phyloP scores from a whole-genome alignment of 805 yeast genomes.

The Spathaspora hagerdaliae region DNA sequence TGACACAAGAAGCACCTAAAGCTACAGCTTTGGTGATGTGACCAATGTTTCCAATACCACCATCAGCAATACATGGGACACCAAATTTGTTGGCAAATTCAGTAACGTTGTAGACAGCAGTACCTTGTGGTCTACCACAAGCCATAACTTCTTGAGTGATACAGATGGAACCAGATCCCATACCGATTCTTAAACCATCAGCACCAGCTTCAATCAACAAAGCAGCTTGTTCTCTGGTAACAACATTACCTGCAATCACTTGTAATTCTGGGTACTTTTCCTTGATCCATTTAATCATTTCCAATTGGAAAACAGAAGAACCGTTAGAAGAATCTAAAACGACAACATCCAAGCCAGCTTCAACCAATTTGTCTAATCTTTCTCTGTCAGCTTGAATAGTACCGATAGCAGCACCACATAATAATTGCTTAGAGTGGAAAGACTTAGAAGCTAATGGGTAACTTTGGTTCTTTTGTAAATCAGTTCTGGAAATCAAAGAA shows the following conservation, averaged over 20 bases:
- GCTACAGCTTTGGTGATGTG: constrained; percentile 97
- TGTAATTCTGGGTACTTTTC: constrained; percentile 71
- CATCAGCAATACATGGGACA: constrained; percentile 98
- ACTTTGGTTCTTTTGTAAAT: constrained; percentile 90
- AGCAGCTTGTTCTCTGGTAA: constrained; percentile 98
- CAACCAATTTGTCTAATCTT: constrained; percentile 80
- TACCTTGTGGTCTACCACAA: constrained; percentile 99
- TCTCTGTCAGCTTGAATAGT: constrained; percentile 84
- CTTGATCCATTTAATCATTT: constrained; percentile 92
- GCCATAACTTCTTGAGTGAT: constrained; percentile 99
- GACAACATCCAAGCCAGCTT: constrained; percentile 96
- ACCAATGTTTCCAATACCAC: constrained; percentile 98
- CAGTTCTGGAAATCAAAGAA: constrained; percentile 90
- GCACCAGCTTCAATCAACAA: constrained; percentile 91
- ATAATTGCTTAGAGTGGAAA: constrained; percentile 85
- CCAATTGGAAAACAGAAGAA: constrained; percentile 89
- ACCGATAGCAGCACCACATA: constrained; percentile 99
- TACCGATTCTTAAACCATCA: constrained; percentile 97
- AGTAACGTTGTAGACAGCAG: constrained; percentile 92
- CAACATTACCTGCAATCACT: constrained; percentile 97
- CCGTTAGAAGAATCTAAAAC: constrained; percentile 96
- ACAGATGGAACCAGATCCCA: constrained; percentile 99
- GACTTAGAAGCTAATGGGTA: constrained; percentile 96
- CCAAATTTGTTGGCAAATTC: constrained; percentile 94
- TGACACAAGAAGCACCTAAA: constrained; percentile 92